Base-by-base conservation (phyloP, 164 flowering plant genomes). In the Vitis cinerea region DNA sequence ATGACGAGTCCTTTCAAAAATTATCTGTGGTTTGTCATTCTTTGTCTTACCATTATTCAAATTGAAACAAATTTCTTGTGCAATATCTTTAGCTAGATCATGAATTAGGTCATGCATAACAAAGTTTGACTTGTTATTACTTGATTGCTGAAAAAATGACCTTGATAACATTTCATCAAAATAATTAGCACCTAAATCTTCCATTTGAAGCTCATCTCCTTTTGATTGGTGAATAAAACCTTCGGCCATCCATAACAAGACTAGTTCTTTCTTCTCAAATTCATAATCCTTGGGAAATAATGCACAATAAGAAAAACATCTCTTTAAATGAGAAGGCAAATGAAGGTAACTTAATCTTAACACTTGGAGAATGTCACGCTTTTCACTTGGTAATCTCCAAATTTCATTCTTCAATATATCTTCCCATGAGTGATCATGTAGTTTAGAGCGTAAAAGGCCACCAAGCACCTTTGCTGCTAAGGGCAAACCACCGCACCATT, bases 301-400 rank as follows among this genome's bases (percentile, higher is more conserved):
- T 17, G 59, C 29, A 16, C 73, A 70, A 14, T 31, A 70, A 10
- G 14, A 44, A 29, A 70, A 70, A 19, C 73, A 70, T 17, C 29
- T 51, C 30, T 70, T 63, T 10, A 62, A 55, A 17, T 63, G 15
- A 1, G 30, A 4, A 2, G 66, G 66, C 1, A 63, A 54, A 50
- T 63, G 10, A 8, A 19, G 1, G n/a, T 63, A 63, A 2, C 66
- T 63, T 4, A 63, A 23, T 17, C 15, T 14, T 9, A 63, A 30
- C 3, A 31, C 30, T 16, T 12, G 14, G 3, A 49, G 29, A 19
- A 48, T 16, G 15, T 19, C n/a, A 4, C 2, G 9, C 11, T 50
- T 17, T 3, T 50, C 66, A 2, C 56, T 27, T 19, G 2, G 31
- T 58, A 17, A 58, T 0, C 1, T 3, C 61, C 4, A 17, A 5